phyloP scores from a whole-genome alignment of 306 rosid species.

The Hippophae tibetana region DNA sequence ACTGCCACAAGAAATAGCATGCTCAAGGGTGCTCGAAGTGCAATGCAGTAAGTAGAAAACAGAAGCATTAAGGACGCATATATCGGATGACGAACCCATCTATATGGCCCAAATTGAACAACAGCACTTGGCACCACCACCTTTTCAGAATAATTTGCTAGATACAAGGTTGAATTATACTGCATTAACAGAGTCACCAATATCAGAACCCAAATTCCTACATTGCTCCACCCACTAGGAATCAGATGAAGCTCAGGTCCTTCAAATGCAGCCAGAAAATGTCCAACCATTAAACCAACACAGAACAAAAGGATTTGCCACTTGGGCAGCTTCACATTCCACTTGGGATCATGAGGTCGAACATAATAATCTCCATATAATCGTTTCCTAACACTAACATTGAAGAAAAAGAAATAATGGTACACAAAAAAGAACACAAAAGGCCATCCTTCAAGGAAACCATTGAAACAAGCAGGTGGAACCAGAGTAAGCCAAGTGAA shows the following conservation, averaged over 20 bases:
- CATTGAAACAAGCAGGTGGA: constrained; percentile 81
- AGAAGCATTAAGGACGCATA: constrained; percentile 70
- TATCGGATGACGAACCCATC: constrained; percentile 90
- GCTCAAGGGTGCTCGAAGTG: constrained; percentile 77
- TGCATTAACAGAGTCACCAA: constrained; percentile 58
- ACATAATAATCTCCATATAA: constrained; percentile 70
- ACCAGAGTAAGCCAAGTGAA: constrained; percentile 95
- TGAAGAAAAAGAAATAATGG: constrained; percentile 91
- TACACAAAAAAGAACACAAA: constrained; percentile 75
- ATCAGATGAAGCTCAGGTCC: constrained; percentile 80
- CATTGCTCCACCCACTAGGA: constrained; percentile 64
- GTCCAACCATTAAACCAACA: constrained; percentile 55
- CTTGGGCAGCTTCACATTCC: constrained; percentile 61
- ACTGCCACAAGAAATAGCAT: constrained; percentile 48
- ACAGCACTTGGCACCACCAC: constrained; percentile 83
- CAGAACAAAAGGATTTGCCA: constrained; percentile 58
- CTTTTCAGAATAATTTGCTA: constrained; percentile 83
- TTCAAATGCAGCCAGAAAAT: constrained; percentile 94
- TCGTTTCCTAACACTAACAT: constrained; percentile 68
- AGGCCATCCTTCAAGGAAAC: constrained; percentile 96
- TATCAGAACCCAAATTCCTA: constrained; percentile 61
- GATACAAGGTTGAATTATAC: constrained; percentile 71
- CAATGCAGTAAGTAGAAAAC: constrained; percentile 56
- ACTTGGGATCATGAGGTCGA: constrained; percentile 77
- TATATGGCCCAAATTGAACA: constrained; percentile 88